Evolutionary conservation across 1,139 yeast species (phyloP), one percentile per base, ranked within the genome.

Genomic region (Suhomyces coccinellae): DNA sequence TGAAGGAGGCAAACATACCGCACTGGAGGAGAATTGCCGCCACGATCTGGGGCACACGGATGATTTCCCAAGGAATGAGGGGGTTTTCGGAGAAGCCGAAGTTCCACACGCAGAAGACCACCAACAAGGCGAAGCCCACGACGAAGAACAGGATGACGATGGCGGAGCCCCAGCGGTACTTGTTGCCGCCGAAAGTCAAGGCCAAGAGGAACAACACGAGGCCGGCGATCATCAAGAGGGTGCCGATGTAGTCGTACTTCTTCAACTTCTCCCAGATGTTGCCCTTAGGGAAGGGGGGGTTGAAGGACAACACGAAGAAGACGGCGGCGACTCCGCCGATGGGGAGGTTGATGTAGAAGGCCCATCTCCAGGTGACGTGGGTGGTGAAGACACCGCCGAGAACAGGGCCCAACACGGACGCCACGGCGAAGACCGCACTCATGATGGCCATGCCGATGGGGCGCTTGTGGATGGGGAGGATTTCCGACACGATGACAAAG

Each of bases 321-420:
- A 63, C 59, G 14, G 75, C 62, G 1, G 85, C 83, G 3, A 75
- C 50, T 0, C 85, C 89, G 15, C 87, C 86, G 43, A 83, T 66
- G 4, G 91, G 89, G 47, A 86, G 64, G 59, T 85, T 85, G 55
- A 85, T 74, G 61, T 80, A 86, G 61, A 85, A 86, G 53, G 87
- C 80, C 90, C 91, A 85, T 59, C 93, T 74, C 91, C 91, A 85
- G 17, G 80, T 68, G 2, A 79, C 82, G 41, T 77, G 69, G 22
- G 56, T 35, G 14, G 65, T 59, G 53, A 61, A 60, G 2, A 62
- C 61, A 41, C 66, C 66, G 9, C 65, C 66, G 35, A 61, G 47
- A 20, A 61, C 48, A 2, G 65, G 66, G 3, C 66, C 66, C 41
- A 59, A 49, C 3, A 61, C 64, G 3, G 63, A 56, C 13, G 64